Base-by-base conservation (phyloP, 164 flowering plant genomes). In the Buxus sempervirens region DNA sequence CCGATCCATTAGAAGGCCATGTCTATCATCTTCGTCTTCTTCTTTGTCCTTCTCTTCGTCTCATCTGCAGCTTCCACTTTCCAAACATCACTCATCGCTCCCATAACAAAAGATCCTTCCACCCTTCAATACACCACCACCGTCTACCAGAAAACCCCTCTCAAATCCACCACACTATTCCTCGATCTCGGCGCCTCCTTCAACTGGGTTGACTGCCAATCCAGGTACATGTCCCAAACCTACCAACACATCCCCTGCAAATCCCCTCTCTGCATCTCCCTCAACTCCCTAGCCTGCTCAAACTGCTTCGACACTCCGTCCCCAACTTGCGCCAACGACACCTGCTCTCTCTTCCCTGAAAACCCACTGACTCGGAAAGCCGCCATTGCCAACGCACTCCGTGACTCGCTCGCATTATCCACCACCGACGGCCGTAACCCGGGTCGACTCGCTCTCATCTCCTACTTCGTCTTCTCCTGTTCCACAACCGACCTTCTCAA, bases 131-230 rank as follows among this genome's bases (percentile, higher is more conserved):
- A 77, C 73, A 73, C 62, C 18, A 21, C 67, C 32, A 42, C 69
- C 15, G 19, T 78, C 41, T 55, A 38, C 72, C 65, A 68, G 0
- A 71, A 73, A 59, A 77, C 77, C 42, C 83, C 81, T 26, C 74
- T 70, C 24, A 49, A 63, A 16, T 76, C 76, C 67, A 62, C 72
- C 32, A 66, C 49, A 16, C 51, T 80, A 16, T 70, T 67, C 63
- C 65, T 80, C 23, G 74, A 80, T 74, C 70, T 80, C 9, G 79
- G 81, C 24, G 71, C 70, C 32, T 51, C 72, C 27, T 65, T 68
- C 77, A 42, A 64, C 18, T 73, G 79, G 75, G 25, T 80, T 1
- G 62, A 73, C 62, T 80, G 81, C 51, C 5, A 58, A 18, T 45
- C 18, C 0, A 54, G 58, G 54, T 73, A 64, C 67, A 58, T 0